phyloP scores from a whole-genome alignment of 352 stramenopile species.

The Albugo laibachii region DNA sequence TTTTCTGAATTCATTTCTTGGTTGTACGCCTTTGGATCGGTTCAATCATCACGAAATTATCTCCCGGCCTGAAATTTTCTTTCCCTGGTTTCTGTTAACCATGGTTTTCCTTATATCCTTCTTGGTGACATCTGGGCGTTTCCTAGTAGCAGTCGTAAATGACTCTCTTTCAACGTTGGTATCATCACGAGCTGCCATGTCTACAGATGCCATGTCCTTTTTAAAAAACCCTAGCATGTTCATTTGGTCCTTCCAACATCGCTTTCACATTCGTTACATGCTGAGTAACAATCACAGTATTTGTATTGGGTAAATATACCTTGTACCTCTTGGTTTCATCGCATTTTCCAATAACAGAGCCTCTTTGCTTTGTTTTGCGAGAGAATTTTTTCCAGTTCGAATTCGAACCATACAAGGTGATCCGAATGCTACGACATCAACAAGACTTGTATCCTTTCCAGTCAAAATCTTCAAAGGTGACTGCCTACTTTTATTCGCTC shows the following conservation, averaged over 20 bases:
- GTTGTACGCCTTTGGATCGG: not conserved
- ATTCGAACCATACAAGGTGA: constrained; percentile 3
- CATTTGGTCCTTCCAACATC: constrained; percentile 2
- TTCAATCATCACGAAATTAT: not conserved
- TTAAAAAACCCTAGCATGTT: too few relatives aligned
- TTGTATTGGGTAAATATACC: constrained; percentile 6
- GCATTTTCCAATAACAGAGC: constrained; percentile 4
- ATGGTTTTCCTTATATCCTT: too few relatives aligned
- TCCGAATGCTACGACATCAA: constrained; percentile 3
- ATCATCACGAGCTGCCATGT: too few relatives aligned
- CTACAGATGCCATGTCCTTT: too few relatives aligned
- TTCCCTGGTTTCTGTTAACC: too few relatives aligned
- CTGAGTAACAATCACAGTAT: not conserved
- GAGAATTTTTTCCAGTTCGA: not conserved
- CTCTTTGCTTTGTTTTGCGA: not conserved
- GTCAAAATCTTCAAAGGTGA: constrained; percentile 4
- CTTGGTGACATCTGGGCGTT: not conserved
- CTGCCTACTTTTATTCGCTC: not conserved
- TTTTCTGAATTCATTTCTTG: not conserved
- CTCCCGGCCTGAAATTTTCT: too few relatives aligned
- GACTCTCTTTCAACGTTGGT: not conserved
- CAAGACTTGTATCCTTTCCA: not conserved
- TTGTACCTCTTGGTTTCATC: constrained; percentile 8
- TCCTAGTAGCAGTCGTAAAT: not conserved
- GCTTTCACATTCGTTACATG: not conserved